Evolutionary conservation across 2,329 filamentous ascomycete species (phyloP).

Genomic region (Neocatenulostroma microsporum): DNA sequence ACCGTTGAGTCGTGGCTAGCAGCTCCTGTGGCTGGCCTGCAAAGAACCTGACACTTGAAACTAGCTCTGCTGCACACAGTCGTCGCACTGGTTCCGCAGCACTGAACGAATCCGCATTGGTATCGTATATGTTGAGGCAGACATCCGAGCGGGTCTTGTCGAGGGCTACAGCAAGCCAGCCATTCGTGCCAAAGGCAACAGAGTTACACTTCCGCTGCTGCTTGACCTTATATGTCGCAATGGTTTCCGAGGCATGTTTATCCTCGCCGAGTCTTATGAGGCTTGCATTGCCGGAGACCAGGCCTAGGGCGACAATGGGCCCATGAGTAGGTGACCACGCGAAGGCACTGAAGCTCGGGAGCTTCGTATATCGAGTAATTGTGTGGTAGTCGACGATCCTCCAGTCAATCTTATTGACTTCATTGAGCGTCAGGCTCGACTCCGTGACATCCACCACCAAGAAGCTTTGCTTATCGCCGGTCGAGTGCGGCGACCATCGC

Average conservation of each 20-base stretch:
- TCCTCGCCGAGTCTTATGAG: conserved; percentile 60
- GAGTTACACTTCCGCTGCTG: conserved; percentile 72
- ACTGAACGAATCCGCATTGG: conserved; percentile 52
- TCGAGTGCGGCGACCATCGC: conserved; percentile 55
- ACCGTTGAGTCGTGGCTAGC: conserved; percentile 66
- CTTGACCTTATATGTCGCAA: conserved; percentile 62
- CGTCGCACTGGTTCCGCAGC: conserved; percentile 43
- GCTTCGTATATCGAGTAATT: conserved; percentile 43
- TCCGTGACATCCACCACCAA: conserved; percentile 54
- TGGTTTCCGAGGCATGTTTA: conserved; percentile 30
- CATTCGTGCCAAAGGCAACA: conserved; percentile 68
- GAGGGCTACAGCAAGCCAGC: conserved; percentile 66
- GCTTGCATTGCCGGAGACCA: conserved; percentile 65
- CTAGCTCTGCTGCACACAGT: conserved; percentile 59
- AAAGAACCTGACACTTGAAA: conserved; percentile 77
- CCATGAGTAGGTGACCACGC: conserved; percentile 57
- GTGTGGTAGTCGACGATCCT: conserved; percentile 45
- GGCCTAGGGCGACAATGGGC: conserved; percentile 66
- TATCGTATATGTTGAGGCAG: conserved; percentile 75
- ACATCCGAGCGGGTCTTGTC: conserved; percentile 75
- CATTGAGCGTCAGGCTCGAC: conserved; percentile 52
- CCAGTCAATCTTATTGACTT: conserved; percentile 34
- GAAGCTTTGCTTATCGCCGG: conserved; percentile 47
- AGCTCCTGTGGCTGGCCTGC: conserved; percentile 67
- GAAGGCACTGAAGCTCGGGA: conserved; percentile 57